phyloP scores from a whole-genome alignment of 2,329 filamentous ascomycete species.

The Claviceps sorghi region DNA sequence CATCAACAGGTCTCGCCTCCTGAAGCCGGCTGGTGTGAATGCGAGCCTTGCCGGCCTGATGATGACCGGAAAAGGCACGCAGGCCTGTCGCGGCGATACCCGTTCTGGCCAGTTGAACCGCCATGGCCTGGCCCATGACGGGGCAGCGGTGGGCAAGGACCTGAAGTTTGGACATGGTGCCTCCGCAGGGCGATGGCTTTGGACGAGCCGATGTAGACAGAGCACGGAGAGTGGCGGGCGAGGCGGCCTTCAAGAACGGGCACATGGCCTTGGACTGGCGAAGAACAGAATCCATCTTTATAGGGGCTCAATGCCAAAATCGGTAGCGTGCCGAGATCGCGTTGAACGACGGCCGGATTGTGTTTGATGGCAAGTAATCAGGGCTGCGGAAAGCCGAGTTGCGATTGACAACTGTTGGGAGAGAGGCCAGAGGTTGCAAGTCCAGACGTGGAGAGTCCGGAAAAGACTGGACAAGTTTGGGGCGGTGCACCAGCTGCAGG shows the following conservation, averaged over 20 bases:
- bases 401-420: background rate
- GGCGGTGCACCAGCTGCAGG: background rate
- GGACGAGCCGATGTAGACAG: slow-evolving; percentile 61
- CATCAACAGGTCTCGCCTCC: slow-evolving; percentile 64
- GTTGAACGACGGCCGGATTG: background rate
- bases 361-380: too few relatives aligned
- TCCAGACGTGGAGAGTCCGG: background rate
- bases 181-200: slow-evolving; percentile 61
- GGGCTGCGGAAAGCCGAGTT: background rate
- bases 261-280: slow-evolving; percentile 95
- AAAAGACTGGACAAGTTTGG: background rate
- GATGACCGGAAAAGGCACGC: slow-evolving; percentile 35
- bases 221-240: slow-evolving; percentile 77
- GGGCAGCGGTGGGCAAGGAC: slow-evolving; percentile 88
- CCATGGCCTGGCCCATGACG: slow-evolving; percentile 95
- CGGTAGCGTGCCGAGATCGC: background rate
- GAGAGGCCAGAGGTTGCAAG: background rate
- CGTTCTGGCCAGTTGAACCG: slow-evolving; percentile 58
- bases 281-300: slow-evolving; percentile 78
- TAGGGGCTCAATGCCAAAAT: background rate
- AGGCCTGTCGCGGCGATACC: slow-evolving; percentile 33
- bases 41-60: slow-evolving; percentile 48
- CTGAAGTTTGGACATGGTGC: slow-evolving; percentile 94
- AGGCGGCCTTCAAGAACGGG: slow-evolving; percentile 91
- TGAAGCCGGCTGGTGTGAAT: slow-evolving; percentile 69